These are phyloP conservation scores for Harringtonia lauricola DNA, from an alignment of 2,329 filamentous ascomycete species.

Conservation along the genomic window DNA sequence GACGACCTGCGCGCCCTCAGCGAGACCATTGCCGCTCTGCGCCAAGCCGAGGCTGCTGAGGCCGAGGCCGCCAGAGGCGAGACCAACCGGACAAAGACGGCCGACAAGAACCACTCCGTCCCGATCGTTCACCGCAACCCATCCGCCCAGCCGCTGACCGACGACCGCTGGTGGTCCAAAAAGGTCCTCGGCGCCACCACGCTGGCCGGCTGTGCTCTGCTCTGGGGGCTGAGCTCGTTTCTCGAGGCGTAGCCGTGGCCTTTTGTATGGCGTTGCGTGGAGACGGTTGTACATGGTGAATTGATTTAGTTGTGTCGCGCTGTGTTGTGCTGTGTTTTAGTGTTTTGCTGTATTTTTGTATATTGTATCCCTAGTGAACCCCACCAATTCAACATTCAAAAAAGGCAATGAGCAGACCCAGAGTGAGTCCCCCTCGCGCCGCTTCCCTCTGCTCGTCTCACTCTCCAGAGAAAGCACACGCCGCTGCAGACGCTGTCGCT, in stretches of 20 bases:
- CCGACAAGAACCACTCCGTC: no score
- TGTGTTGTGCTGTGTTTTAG: no score
- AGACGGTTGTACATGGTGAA: no score
- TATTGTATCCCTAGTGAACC: background rate
- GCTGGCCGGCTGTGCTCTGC: slow-evolving; percentile 46
- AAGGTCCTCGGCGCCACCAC: slow-evolving; percentile 51
- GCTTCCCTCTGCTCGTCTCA: background rate
- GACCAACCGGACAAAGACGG: no score
- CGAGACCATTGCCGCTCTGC: slow-evolving; percentile 47
- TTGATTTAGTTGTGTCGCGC: no score
- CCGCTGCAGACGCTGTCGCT: slow-evolving; percentile 29
- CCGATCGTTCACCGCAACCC: slow-evolving; percentile 13
- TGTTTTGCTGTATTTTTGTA: background rate
- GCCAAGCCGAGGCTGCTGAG: slow-evolving; percentile 31
- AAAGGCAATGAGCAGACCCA: background rate
- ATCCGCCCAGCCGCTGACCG: slow-evolving; percentile 49
- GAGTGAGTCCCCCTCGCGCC: no score
- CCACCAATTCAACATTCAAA: no score
- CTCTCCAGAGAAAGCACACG: background rate
- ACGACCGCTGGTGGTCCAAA: slow-evolving; percentile 57
- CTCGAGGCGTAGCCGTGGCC: slow-evolving; percentile 22
- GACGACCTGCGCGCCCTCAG: slow-evolving; percentile 73
- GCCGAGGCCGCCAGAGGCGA: no score
- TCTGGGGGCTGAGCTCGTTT: slow-evolving; percentile 48
- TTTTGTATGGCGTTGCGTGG: background rate